These are phyloP conservation scores for Paecilomyces variotii DNA, from an alignment of 2,329 filamentous ascomycete genomes.

Conservation along the genomic window DNA sequence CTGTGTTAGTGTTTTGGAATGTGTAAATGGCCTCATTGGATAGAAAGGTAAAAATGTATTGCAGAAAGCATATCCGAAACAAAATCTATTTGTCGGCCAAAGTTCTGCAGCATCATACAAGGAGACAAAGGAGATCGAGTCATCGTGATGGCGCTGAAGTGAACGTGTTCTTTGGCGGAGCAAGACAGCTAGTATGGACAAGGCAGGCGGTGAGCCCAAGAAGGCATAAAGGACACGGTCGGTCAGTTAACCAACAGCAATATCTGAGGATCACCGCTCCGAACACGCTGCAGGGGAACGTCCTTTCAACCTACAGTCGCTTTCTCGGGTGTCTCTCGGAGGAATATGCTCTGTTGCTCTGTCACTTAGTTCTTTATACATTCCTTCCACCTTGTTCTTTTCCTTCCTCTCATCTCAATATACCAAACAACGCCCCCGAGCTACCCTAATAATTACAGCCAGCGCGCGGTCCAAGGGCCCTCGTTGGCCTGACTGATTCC, in stretches of 20 bases:
- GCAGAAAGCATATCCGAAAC: not conserved
- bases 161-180: not conserved
- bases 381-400: not conserved
- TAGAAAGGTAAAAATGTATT: not conserved
- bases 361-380: not conserved
- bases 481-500: slow-evolving; percentile 18
- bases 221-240: slow-evolving; percentile 30
- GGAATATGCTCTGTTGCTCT: not conserved
- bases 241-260: not conserved
- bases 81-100: not conserved
- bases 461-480: not conserved
- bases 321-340: not conserved
- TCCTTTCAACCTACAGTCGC: not conserved
- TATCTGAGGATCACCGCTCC: not conserved
- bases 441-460: not conserved
- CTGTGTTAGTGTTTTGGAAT: not conserved
- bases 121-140: not conserved
- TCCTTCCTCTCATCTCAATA: not conserved
- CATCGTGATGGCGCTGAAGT: not conserved
- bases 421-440: not conserved
- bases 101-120: not conserved
- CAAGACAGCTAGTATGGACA: not conserved
- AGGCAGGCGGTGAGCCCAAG: slow-evolving; percentile 20
- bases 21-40: not conserved
- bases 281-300: not conserved